Evolutionary conservation across 2,329 filamentous ascomycete genomes (phyloP), one percentile per base, ranked within the genome.

Genomic region (Massarina eburnea): DNA sequence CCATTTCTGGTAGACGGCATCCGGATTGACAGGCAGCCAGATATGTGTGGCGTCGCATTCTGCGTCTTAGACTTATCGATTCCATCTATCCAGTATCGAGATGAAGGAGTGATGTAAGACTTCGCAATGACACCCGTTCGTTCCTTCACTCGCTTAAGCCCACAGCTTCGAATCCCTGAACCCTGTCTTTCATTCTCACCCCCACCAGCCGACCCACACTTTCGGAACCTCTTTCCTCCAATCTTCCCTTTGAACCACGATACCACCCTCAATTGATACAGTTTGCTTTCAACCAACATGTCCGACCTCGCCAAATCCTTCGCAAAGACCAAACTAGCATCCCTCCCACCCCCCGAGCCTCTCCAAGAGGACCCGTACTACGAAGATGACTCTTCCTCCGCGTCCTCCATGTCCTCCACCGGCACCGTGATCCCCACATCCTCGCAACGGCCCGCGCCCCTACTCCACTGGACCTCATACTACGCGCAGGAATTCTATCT

Each of bases 391-490:
- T 73, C 71, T 27, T 71, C 68, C 19, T 80, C 79, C 6, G 75
- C 88, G 12, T 95, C 88, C 0, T 96, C 91, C n/a, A 85, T 89
- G 29, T 95, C 91, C 3, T 96, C 91, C 1, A 90, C 91, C 3
- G 91, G 91, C 20, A 97, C 92, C n/a, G 80, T 97, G 50, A 86
- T 90, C 52, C 90, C 91, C 1, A 88, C 88, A 4, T 81, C 83
- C 6, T 86, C 81, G 55, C 82, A 85, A 57, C 85, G 85, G 51
- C 75, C 70, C 22, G 61, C 80, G 39, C 76, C 81, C 43, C 78
- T 81, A 24, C 81, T 87, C 36, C 83, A 85, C 45, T 99, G 94
- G 94, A 90, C 89, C 19, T 83, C 88, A 29, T 97, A 91, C 74
- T 97, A 96, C 72, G 83, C 90, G 54, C 85, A 91, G 59, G 92